phyloP scores from a whole-genome alignment of 2,329 filamentous ascomycete species.

The Colletotrichum cuscutae region DNA sequence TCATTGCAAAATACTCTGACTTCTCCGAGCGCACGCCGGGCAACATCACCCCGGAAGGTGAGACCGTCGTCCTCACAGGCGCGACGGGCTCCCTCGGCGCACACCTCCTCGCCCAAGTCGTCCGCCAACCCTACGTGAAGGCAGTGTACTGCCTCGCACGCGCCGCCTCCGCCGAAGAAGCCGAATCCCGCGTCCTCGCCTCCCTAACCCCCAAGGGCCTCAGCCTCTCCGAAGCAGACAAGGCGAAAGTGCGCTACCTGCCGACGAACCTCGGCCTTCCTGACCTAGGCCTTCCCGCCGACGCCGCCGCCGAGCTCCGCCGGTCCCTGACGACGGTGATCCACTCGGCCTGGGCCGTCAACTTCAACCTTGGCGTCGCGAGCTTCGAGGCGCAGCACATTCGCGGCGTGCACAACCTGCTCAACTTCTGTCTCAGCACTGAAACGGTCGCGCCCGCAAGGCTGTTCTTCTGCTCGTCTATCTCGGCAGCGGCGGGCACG shows the following conservation, averaged over 20 bases:
- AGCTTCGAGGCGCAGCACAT: conserved; percentile 60
- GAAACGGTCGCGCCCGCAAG: conserved; percentile 46
- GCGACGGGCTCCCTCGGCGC: conserved; percentile 70
- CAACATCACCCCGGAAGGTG: conserved; percentile 38
- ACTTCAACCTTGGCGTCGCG: conserved; percentile 61
- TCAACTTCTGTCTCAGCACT: conserved; percentile 50
- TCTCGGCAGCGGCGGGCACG: conserved; percentile 52
- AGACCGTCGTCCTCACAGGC: conserved; percentile 63
- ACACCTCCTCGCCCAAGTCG: conserved; percentile 67
- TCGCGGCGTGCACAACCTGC: conserved; percentile 55
- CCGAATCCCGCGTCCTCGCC: conserved; percentile 42
- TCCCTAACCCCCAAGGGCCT: conserved; percentile 47
- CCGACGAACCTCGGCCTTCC: conserved; percentile 52
- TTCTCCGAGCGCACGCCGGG: conserved; percentile 42
- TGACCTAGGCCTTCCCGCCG: conserved; percentile 50
- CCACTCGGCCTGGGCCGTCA: conserved; percentile 65
- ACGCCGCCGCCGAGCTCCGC: conserved; percentile 41
- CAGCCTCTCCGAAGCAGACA: conserved; percentile 46
- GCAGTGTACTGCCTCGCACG: conserved; percentile 61
- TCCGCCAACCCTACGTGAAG: conserved; percentile 65
- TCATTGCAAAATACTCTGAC: conserved; percentile 50
- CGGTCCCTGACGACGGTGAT: conserved; percentile 53
- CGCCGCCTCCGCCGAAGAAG: conserved; percentile 47
- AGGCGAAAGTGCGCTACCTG: conserved; percentile 48
- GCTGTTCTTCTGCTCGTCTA: conserved; percentile 57